A percentile compares a stretch with the other conserved stretches of the same genome.
Evolutionary conservation across 768 basidiomycete genomes (phyloP).

Genomic region (Auricularia cornea): DNA sequence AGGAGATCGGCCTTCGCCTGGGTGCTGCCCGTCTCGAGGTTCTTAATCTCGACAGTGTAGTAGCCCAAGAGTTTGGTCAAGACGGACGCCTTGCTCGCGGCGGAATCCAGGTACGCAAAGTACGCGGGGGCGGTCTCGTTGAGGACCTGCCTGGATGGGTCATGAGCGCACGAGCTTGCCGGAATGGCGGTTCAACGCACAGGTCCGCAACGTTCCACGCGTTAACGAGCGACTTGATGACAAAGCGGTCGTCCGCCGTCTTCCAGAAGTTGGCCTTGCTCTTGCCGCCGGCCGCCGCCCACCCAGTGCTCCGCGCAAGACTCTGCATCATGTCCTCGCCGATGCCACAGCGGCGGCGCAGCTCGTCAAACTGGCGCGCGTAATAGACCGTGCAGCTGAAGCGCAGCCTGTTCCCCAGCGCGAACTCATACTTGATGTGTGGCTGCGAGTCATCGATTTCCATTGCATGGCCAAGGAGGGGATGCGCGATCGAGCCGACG

Average conservation of each 20-base stretch:
- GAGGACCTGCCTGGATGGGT: slow-evolving; percentile 53
- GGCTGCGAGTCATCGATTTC: slow-evolving; percentile 57
- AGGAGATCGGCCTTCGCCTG: slow-evolving; percentile 67
- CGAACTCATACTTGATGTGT: slow-evolving; percentile 79
- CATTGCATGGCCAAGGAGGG: background rate
- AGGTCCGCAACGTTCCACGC: slow-evolving; percentile 83
- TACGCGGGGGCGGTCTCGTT: slow-evolving; percentile 72
- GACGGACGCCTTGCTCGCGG: slow-evolving; percentile 55
- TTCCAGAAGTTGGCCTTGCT: slow-evolving; percentile 77
- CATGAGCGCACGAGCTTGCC: background rate
- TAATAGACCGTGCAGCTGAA: slow-evolving; percentile 80
- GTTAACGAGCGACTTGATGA: slow-evolving; percentile 79
- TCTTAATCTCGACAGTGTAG: slow-evolving; percentile 69
- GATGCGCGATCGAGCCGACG: background rate
- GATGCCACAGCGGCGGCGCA: slow-evolving; percentile 60
- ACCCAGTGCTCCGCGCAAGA: slow-evolving; percentile 49
- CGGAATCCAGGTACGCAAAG: slow-evolving; percentile 68
- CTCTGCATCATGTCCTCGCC: slow-evolving; percentile 50
- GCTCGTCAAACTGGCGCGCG: slow-evolving; percentile 66
- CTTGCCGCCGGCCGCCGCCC: slow-evolving; percentile 76
- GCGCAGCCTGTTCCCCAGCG: slow-evolving; percentile 61
- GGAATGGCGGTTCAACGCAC: slow-evolving; percentile 33
- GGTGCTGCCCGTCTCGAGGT: slow-evolving; percentile 55
- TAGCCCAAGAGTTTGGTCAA: slow-evolving; percentile 77
- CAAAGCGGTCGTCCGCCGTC: slow-evolving; percentile 65